Conservation (phyloP, 441 rosid genomes). For the Syzygium malaccense region DNA sequence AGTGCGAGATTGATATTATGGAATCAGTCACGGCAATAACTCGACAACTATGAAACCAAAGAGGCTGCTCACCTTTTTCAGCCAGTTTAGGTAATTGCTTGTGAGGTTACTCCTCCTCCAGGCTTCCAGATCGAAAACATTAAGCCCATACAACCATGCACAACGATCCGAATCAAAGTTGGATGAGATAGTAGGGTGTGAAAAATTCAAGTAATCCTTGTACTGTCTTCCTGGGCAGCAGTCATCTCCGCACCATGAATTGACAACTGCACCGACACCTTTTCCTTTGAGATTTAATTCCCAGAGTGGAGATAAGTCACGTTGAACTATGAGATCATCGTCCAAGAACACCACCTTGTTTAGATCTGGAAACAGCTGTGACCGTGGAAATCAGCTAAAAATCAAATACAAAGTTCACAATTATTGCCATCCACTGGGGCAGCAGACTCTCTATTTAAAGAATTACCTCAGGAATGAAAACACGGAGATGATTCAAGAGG, state of each 20-base stretch:
- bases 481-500: conserved; percentile 74
- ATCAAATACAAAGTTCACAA: conserved; percentile 2
- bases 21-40: neutral
- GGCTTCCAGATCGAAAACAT: conserved; percentile 72
- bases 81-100: conserved; percentile 56
- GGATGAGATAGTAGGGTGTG: conserved; percentile 58
- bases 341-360: conserved; percentile 86
- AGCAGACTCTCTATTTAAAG: conserved; percentile 8
- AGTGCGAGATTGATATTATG: neutral
- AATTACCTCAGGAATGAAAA: conserved; percentile 76
- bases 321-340: conserved; percentile 87
- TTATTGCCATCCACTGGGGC: conserved; percentile 8
- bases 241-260: conserved; percentile 66
- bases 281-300: conserved; percentile 64
- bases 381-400: conserved; percentile 26
- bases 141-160: conserved; percentile 92
- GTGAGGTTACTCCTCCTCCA: conserved; percentile 83
- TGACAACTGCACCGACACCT: conserved; percentile 70
- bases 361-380: conserved; percentile 93
- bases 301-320: conserved; percentile 78
- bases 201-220: conserved; percentile 76
- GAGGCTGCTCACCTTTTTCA: conserved; percentile 50
- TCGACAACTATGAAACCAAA: neutral
- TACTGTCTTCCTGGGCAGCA: conserved; percentile 83
- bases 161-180: conserved; percentile 50